Percentiles rank a stretch among this genome's conserved stretches.
Conservation (phyloP, 2,329 filamentous ascomycete genomes). For the Phaeomoniella chlamydospora region DNA sequence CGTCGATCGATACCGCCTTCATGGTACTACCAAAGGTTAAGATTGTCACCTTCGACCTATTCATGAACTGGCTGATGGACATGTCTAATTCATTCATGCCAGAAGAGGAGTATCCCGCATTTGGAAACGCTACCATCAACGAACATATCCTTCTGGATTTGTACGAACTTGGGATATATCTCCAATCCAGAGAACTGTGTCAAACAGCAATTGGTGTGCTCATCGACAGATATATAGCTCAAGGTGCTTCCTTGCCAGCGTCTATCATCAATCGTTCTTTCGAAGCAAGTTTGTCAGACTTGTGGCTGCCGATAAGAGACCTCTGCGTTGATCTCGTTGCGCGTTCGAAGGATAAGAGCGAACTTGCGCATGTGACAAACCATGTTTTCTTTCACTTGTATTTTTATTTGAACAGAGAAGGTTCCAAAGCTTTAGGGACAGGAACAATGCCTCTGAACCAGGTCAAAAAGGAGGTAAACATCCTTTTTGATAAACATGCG, state of each 20-base stretch:
- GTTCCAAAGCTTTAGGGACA: background rate
- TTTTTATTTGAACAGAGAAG: background rate
- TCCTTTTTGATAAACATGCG: background rate
- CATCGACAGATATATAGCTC: background rate
- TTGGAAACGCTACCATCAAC: background rate
- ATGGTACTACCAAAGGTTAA: background rate
- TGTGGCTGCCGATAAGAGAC: background rate
- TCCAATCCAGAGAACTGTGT: background rate
- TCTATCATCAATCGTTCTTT: background rate
- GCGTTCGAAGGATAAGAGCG: background rate
- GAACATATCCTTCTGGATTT: background rate
- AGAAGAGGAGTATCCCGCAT: background rate
- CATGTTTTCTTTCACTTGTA: background rate
- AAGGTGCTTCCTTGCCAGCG: background rate
- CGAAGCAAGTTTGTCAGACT: background rate
- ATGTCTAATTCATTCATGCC: background rate
- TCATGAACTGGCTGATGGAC: background rate
- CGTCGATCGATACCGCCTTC: background rate
- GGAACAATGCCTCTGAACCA: background rate
- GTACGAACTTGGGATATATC: background rate
- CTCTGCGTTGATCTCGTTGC: background rate
- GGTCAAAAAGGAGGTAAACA: no score
- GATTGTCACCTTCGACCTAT: conserved; percentile 1
- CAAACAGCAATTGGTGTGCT: background rate
- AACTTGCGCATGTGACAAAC: background rate